These are phyloP conservation scores for Manihot esculenta DNA, from an alignment of 441 rosid species.

Conservation along the genomic window DNA sequence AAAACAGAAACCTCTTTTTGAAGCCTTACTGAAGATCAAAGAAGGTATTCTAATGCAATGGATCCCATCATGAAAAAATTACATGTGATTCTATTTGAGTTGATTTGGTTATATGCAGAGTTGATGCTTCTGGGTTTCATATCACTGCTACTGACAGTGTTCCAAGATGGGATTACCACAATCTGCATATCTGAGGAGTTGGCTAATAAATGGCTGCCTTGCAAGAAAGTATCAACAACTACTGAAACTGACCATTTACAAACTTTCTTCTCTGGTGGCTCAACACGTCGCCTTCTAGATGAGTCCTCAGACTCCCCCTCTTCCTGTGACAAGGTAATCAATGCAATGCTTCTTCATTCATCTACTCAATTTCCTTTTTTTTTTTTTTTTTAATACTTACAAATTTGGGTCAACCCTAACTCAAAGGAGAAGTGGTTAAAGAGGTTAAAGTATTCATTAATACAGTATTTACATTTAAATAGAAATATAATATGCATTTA, in stretches of 20 bases:
- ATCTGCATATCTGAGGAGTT: conserved; percentile 52
- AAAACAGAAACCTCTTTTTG: conserved; percentile 56
- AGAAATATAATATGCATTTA: no score
- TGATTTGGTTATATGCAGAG: conserved; percentile 31
- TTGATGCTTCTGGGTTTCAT: conserved; percentile 80
- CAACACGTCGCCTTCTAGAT: conserved; percentile 42
- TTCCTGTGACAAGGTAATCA: conserved; percentile 42
- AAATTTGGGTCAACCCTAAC: no score
- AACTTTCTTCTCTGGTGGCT: conserved; percentile 29
- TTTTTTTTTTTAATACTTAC: no score
- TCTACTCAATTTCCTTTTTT: no score
- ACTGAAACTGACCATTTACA: conserved; percentile 40
- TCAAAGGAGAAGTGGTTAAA: no score
- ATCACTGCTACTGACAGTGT: conserved; percentile 62
- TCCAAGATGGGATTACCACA: conserved; percentile 40
- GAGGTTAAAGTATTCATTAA: no score
- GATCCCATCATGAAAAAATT: no score
- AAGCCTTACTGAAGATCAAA: conserved; percentile 69
- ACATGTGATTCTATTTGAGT: no score
- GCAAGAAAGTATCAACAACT: conserved; percentile 28
- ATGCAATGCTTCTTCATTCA: no score
- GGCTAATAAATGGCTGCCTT: conserved; percentile 59
- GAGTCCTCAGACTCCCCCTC: conserved; percentile 27
- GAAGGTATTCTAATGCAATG: no score
- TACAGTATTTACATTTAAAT: no score